Evolutionary conservation across 164 flowering plant genomes (phyloP).

Genomic region (Protea cynaroides): DNA sequence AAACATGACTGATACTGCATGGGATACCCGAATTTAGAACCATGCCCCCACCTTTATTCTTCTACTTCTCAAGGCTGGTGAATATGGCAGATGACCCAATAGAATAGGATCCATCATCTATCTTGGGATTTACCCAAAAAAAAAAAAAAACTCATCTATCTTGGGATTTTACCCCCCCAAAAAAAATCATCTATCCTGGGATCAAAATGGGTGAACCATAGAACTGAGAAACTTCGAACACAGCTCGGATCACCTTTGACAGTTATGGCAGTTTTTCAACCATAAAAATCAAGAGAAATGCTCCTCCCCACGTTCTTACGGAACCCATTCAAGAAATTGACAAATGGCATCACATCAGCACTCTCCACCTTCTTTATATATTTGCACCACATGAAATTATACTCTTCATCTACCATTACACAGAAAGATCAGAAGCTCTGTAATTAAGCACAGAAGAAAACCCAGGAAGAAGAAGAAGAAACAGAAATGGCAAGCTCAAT

Average conservation of each 20-base stretch:
- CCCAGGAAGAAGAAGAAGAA: background rate
- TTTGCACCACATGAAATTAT: too few relatives aligned
- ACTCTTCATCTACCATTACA: background rate
- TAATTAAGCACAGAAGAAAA: background rate
- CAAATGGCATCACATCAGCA: background rate
- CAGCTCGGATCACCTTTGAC: background rate
- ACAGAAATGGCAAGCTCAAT: slow-evolving; percentile 18
- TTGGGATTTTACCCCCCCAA: too few relatives aligned
- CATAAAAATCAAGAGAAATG: background rate
- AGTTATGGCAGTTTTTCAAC: background rate
- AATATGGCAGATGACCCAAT: too few relatives aligned
- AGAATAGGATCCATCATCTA: too few relatives aligned
- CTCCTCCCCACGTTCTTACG: background rate
- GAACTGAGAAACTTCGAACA: background rate
- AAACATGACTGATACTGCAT: too few relatives aligned
- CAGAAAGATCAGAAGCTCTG: background rate
- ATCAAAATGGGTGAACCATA: too few relatives aligned
- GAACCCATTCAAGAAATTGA: background rate
- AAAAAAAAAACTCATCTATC: too few relatives aligned
- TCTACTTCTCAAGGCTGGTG: too few relatives aligned
- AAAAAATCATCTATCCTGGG: too few relatives aligned
- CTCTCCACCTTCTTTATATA: background rate
- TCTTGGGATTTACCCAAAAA: too few relatives aligned
- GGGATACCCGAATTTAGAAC: too few relatives aligned
- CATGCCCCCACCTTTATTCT: too few relatives aligned